Percentiles rank a stretch among this genome's conserved stretches.
Conservation (phyloP, 805 yeast species). For the Aciculoconidium aculeatum region DNA sequence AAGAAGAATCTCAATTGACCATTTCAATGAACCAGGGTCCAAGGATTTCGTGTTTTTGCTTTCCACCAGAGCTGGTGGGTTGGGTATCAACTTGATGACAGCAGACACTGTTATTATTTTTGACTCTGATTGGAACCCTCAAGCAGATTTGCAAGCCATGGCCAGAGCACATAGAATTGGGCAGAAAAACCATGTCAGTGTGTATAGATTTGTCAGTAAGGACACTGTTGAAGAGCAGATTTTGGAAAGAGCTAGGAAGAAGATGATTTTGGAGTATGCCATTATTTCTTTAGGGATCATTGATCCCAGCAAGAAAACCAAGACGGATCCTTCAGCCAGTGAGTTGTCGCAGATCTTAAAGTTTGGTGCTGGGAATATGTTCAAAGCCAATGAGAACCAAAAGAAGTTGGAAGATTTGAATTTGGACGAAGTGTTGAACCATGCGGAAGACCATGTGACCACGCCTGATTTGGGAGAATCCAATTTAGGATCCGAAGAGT, state of each 20-base stretch:
- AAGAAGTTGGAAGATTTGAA: conserved; percentile 92
- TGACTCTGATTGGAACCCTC: conserved; percentile 99
- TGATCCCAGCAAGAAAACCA: conserved; percentile 56
- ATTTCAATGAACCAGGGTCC: conserved; percentile 89
- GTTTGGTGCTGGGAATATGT: conserved; percentile 98
- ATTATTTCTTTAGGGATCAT: conserved; percentile 94
- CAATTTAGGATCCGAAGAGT: conserved; percentile 98
- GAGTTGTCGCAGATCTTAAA: conserved; percentile 91
- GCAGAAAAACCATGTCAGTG: conserved; percentile 97
- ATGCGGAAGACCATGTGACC: conserved; percentile 95
- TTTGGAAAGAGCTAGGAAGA: conserved; percentile 91
- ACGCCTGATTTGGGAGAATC: conserved; percentile 96
- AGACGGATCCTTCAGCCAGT: conserved; percentile 71
- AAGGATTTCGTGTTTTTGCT: conserved; percentile 85
- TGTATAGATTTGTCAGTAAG: conserved; percentile 93
- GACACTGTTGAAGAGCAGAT: conserved; percentile 98
- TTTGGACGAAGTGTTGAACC: conserved; percentile 90
- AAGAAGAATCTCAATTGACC: conserved; percentile 92
- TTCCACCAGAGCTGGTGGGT: conserved; percentile 97
- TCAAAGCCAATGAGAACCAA: conserved; percentile 90
- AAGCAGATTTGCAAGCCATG: conserved; percentile 98
- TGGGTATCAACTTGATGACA: conserved; percentile 97
- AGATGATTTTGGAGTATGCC: conserved; percentile 98
- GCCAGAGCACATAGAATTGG: conserved; percentile 99
- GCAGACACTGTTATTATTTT: conserved; percentile 98